Evolutionary conservation across 2,329 filamentous ascomycete species (phyloP).

Genomic region (Botrytis paeoniae): DNA sequence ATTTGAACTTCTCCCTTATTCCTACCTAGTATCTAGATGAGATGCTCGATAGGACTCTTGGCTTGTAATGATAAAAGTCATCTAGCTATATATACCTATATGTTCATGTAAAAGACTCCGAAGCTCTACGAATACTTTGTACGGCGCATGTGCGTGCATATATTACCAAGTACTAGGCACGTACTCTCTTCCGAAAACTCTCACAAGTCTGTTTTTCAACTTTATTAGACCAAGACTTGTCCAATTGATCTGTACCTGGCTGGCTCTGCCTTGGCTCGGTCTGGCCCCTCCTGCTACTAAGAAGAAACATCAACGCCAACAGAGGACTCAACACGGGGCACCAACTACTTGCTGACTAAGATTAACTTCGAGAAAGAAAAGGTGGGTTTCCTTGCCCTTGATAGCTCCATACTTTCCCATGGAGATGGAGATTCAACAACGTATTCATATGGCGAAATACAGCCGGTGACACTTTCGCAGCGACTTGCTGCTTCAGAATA

Average conservation of each 20-base stretch:
- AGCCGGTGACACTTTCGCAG: slow-evolving; percentile 35
- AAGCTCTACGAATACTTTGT: too few relatives aligned
- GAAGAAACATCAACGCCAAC: not conserved
- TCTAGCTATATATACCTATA: not conserved
- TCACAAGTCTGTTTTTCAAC: not conserved
- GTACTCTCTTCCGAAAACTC: not conserved
- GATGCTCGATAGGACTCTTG: not conserved
- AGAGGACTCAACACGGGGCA: not conserved
- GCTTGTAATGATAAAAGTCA: not conserved
- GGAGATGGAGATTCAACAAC: slow-evolving; percentile 15
- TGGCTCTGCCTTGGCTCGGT: not conserved
- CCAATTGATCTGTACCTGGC: not conserved
- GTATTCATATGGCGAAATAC: slow-evolving; percentile 31
- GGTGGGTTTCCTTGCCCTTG: slow-evolving; percentile 9
- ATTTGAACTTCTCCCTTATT: not conserved
- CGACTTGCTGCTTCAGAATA: slow-evolving; percentile 33
- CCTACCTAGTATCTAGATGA: not conserved
- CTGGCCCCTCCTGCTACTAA: slow-evolving; percentile 6
- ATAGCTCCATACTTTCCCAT: slow-evolving; percentile 16
- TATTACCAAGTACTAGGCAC: not conserved
- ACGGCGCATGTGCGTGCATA: not conserved
- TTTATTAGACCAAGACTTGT: not conserved
- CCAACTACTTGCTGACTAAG: slow-evolving; percentile 13
- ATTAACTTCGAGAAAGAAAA: not conserved
- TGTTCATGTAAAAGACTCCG: too few relatives aligned